phyloP scores from a whole-genome alignment of 2,329 filamentous ascomycete species.

The Apiospora pterosperma region DNA sequence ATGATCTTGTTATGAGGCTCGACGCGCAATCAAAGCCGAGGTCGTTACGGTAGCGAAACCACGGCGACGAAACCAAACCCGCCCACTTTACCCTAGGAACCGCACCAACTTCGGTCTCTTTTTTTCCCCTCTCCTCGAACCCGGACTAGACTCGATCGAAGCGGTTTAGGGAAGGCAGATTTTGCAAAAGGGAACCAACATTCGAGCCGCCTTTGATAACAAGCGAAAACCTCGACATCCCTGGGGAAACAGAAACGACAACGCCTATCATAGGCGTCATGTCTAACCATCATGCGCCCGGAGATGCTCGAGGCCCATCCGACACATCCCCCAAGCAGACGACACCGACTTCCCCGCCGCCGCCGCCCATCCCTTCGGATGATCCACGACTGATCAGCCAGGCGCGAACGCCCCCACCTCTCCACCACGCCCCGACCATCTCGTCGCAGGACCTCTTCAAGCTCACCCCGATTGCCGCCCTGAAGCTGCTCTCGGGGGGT shows the following conservation, averaged over 20 bases:
- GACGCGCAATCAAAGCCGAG: not conserved
- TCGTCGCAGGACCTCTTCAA: constrained; percentile 65
- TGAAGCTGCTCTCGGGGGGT: constrained; percentile 73
- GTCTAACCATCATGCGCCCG: not conserved
- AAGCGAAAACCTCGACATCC: too few relatives aligned
- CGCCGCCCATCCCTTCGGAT: constrained; percentile 32
- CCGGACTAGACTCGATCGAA: not conserved
- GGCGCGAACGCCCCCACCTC: constrained; percentile 34
- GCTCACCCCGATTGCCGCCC: constrained; percentile 68
- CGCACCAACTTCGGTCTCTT: not conserved
- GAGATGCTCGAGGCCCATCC: not conserved
- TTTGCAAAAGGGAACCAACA: not conserved
- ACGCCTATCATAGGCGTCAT: not conserved
- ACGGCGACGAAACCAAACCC: not conserved
- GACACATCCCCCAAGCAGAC: constrained; percentile 13
- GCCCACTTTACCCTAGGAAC: not conserved
- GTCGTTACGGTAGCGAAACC: not conserved
- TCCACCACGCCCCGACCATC: constrained; percentile 38
- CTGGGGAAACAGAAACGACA: too few relatives aligned
- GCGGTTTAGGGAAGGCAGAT: not conserved
- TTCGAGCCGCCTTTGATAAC: not conserved
- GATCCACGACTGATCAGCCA: constrained; percentile 32
- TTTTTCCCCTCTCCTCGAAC: not conserved
- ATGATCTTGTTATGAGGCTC: not conserved
- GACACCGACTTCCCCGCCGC: constrained; percentile 31